Conservation (phyloP, 2,329 filamentous ascomycete species). For the Trichothecium roseum region DNA sequence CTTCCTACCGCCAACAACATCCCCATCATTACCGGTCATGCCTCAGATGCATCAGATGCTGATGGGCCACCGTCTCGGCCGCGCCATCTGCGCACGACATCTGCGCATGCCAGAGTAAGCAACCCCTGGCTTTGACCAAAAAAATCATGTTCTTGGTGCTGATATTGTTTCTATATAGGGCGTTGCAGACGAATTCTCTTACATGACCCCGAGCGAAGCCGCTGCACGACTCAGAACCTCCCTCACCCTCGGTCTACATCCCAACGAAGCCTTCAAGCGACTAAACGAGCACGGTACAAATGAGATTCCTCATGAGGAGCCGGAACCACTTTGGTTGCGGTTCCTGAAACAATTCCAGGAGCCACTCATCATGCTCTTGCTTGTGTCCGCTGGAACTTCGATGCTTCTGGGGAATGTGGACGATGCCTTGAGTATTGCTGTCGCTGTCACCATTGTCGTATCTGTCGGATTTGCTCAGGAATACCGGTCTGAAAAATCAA, state of each 20-base stretch:
- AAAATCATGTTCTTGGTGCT: too few species aligned
- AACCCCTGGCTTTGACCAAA: neutral
- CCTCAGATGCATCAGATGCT: constrained; percentile 12
- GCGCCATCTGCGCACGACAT: constrained; percentile 37
- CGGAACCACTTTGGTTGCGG: constrained; percentile 88
- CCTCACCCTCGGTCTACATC: constrained; percentile 69
- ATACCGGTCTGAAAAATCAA: constrained; percentile 93
- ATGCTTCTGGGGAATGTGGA: constrained; percentile 88
- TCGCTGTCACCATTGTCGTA: constrained; percentile 94
- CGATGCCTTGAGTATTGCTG: constrained; percentile 89
- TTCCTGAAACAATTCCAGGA: constrained; percentile 97
- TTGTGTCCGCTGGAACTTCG: constrained; percentile 80
- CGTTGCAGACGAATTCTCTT: constrained; percentile 49
- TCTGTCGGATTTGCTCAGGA: constrained; percentile 95
- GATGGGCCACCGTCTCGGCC: constrained; percentile 17
- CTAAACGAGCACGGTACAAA: constrained; percentile 78
- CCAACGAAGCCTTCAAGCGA: constrained; percentile 69
- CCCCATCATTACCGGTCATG: constrained; percentile 20
- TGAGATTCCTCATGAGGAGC: constrained; percentile 86
- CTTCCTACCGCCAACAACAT: constrained; percentile 20
- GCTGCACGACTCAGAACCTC: constrained; percentile 73
- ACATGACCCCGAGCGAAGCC: constrained; percentile 67
- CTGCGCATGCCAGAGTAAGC: constrained; percentile 44
- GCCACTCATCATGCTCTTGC: constrained; percentile 82
- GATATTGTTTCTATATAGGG: too few species aligned